Base-by-base conservation (phyloP, 306 rosid genomes). In the Carpinus fangiana region DNA sequence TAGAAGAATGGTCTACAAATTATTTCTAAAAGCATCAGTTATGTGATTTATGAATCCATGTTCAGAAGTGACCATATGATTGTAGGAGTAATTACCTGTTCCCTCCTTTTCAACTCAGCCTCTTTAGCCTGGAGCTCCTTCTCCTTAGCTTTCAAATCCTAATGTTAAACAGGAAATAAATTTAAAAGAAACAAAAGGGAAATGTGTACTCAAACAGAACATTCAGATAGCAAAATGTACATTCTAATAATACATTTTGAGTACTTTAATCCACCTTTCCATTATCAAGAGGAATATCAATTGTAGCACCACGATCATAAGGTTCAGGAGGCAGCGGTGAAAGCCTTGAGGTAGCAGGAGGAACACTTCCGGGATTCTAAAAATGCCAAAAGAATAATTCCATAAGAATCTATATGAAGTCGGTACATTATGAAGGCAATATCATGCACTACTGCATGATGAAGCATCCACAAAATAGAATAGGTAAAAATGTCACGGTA, bases 61-160 rank as follows among this genome's bases (percentile, higher is more conserved):
- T 74, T 62, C 55, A 31, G 70, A 36, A 77, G 51, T 74, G 18
- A 78, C 46, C 31, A 74, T 59, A 80, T 26, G 56, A 48, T 70
- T 83, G 68, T 38, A 69, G 51, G 36, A 75, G 74, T 55, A 85
- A 68, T 77, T 86, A 93, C 99, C 92, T 91, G 96, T 79, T 93
- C 99, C 92, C 86, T 93, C 84, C 45, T 91, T 83, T 73, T 93
- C 87, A 95, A 83, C 74, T 95, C 98, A 82, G 93, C 83, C 78
- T 95, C 98, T 89, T 72, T 88, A 52, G 94, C 96, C 80, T 84
- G 87, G 85, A 95, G 98, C 73, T 91, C 94, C 88, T 79, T 95
- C 88, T 95, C 98, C 89, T 90, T 93, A 47, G 90, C 71, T 82
- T 88, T 89, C 74, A 83, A 6, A 81, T 86, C 93, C 99, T 93